Conservation (phyloP, 352 stramenopile genomes). For the Globisporangium abappressorium region DNA sequence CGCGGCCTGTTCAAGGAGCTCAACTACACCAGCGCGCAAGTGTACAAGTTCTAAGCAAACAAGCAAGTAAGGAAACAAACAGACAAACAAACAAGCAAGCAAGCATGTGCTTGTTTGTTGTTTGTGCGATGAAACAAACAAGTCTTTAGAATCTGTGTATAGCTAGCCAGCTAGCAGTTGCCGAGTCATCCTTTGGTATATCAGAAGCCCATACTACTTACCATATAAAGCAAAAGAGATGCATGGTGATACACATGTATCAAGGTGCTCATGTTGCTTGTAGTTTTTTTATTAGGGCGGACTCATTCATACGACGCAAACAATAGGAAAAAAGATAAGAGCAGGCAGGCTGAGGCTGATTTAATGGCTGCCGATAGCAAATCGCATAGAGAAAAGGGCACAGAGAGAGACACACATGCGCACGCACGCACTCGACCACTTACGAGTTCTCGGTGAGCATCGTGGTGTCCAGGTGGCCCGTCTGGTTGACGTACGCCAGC, state of each 20-base stretch:
- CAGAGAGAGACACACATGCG: background rate
- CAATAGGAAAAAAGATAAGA: background rate
- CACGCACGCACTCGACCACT: background rate
- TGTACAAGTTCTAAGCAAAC: constrained; percentile 32
- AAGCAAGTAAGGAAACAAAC: no score
- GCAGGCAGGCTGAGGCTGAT: background rate
- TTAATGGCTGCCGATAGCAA: background rate
- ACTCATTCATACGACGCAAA: background rate
- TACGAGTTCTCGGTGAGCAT: constrained; percentile 57
- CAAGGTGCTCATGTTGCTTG: background rate
- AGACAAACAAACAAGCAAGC: background rate
- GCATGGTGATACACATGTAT: background rate
- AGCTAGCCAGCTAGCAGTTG: no score
- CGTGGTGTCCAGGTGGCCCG: constrained; percentile 46
- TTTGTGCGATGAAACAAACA: background rate
- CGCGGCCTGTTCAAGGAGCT: constrained; percentile 84
- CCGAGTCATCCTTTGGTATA: background rate
- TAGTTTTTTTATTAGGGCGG: background rate
- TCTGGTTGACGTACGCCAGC: constrained; percentile 65
- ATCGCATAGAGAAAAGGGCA: background rate
- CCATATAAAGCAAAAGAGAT: background rate
- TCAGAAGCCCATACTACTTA: no score
- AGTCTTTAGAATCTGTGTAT: background rate
- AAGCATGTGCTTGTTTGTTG: background rate
- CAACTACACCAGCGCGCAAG: constrained; percentile 73